These are phyloP conservation scores for Uronychia binucleata DNA, from an alignment of 73 alveolate genomes.

Conservation along the genomic window DNA sequence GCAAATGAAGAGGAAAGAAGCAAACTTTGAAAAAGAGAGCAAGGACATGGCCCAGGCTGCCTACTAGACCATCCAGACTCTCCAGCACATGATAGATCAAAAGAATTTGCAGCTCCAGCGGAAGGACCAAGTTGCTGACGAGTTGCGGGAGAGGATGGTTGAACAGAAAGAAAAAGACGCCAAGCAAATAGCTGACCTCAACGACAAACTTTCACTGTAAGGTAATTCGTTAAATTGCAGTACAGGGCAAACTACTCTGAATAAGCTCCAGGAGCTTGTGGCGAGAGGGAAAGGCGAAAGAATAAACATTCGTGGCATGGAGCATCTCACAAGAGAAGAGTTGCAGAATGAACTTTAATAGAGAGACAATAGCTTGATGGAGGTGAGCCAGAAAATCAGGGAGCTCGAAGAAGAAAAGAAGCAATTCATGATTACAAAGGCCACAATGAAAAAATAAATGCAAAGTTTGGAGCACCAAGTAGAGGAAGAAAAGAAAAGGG, in stretches of 20 bases:
- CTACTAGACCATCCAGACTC: slow-evolving; percentile 71
- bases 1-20: slow-evolving; percentile 12
- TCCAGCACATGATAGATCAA: slow-evolving; percentile 80
- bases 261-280: neutral
- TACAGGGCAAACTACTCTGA: no score
- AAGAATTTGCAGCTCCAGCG: slow-evolving; percentile 67
- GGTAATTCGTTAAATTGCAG: no score
- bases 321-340: neutral
- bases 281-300: neutral
- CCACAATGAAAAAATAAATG: neutral
- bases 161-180: slow-evolving; percentile 66
- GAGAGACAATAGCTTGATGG: neutral
- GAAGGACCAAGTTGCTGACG: slow-evolving; percentile 78
- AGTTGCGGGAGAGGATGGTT: slow-evolving; percentile 64
- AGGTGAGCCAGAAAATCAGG: neutral
- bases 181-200: slow-evolving; percentile 51
- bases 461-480: neutral
- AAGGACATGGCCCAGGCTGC: slow-evolving; percentile 87
- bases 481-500: neutral
- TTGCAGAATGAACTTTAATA: neutral
- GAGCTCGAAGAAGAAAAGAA: neutral
- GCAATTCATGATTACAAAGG: neutral
- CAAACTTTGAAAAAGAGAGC: slow-evolving; percentile 47
- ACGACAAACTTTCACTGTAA: neutral
- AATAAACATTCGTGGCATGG: neutral